phyloP scores from a whole-genome alignment of 2,329 filamentous ascomycete genomes.

The Dactylellina haptotyla region DNA sequence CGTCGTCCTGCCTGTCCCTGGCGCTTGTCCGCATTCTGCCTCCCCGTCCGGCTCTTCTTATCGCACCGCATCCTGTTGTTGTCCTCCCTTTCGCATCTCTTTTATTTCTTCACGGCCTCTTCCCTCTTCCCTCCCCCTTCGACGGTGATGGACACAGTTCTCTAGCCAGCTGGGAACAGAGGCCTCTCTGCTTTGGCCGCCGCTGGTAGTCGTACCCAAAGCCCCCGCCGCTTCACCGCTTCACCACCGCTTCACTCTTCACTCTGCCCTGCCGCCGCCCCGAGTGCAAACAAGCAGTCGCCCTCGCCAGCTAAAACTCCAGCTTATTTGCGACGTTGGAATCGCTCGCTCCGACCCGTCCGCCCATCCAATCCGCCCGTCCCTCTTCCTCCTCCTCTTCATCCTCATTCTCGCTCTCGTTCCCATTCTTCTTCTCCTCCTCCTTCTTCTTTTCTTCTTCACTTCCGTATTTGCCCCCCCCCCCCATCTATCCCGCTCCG shows the following conservation, averaged over 20 bases:
- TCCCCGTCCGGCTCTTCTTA: too few relatives aligned
- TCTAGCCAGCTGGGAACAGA: too few relatives aligned
- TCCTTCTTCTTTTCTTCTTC: background rate
- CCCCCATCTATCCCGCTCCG: background rate
- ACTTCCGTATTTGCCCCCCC: background rate
- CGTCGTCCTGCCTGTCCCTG: too few relatives aligned
- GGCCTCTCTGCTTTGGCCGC: too few relatives aligned
- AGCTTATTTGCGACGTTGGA: background rate
- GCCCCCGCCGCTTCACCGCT: background rate
- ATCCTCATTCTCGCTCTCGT: background rate
- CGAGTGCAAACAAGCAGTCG: too few relatives aligned
- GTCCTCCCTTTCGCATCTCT: too few relatives aligned
- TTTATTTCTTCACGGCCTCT: background rate
- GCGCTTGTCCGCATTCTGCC: too few relatives aligned
- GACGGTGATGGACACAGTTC: background rate
- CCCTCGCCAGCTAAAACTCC: background rate
- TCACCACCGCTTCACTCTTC: background rate
- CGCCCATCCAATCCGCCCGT: slow-evolving; percentile 19
- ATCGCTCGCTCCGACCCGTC: slow-evolving; percentile 49
- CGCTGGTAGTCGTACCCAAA: too few relatives aligned
- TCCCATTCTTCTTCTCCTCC: slow-evolving; percentile 6
- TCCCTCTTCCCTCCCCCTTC: background rate
- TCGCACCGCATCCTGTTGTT: background rate
- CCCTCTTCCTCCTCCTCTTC: background rate
- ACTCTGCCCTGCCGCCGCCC: too few relatives aligned